Evolutionary conservation across 1,284 basidiomycete species (phyloP).

Genomic region (Melampsora abietis-canadensis): DNA sequence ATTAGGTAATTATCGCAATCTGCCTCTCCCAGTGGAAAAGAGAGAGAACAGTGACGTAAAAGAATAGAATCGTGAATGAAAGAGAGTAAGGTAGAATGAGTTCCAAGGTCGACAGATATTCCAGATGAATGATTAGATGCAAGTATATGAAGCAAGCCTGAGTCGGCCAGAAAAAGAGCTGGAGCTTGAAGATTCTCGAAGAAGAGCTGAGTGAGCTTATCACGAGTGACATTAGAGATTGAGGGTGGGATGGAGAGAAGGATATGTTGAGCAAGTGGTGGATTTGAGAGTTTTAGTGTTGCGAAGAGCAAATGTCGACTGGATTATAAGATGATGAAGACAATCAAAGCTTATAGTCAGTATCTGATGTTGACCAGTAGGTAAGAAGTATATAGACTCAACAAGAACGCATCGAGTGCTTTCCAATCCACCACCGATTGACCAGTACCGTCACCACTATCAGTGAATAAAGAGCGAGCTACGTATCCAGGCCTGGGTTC

Average conservation of each 20-base stretch:
- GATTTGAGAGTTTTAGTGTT: slow-evolving; percentile 18
- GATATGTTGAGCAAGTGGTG: slow-evolving; percentile 38
- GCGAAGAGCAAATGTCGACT: slow-evolving; percentile 31
- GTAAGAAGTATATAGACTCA: background rate
- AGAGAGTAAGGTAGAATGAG: slow-evolving; percentile 22
- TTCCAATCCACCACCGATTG: slow-evolving; percentile 40
- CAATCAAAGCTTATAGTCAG: background rate
- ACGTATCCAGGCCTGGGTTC: slow-evolving; percentile 31
- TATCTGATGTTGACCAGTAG: background rate
- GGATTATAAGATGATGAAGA: slow-evolving; percentile 1
- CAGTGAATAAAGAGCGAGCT: slow-evolving; percentile 44
- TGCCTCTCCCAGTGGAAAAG: slow-evolving; percentile 33
- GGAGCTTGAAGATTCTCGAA: slow-evolving; percentile 39
- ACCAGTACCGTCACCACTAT: slow-evolving; percentile 41
- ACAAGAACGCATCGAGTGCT: slow-evolving; percentile 26
- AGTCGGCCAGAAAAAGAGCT: slow-evolving; percentile 22
- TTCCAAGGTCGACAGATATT: slow-evolving; percentile 27
- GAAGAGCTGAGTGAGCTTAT: slow-evolving; percentile 31
- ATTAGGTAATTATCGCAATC: slow-evolving; percentile 43
- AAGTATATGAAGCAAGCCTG: slow-evolving; percentile 19
- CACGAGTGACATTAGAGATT: slow-evolving; percentile 12
- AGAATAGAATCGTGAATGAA: slow-evolving; percentile 36
- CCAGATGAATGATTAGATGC: slow-evolving; percentile 30
- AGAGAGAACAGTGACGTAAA: slow-evolving; percentile 14
- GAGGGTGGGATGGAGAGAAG: slow-evolving; percentile 34